Percentiles rank a stretch among this genome's conserved stretches.
phyloP scores from a whole-genome alignment of 257 asterid genomes.

The Solanum okadae region DNA sequence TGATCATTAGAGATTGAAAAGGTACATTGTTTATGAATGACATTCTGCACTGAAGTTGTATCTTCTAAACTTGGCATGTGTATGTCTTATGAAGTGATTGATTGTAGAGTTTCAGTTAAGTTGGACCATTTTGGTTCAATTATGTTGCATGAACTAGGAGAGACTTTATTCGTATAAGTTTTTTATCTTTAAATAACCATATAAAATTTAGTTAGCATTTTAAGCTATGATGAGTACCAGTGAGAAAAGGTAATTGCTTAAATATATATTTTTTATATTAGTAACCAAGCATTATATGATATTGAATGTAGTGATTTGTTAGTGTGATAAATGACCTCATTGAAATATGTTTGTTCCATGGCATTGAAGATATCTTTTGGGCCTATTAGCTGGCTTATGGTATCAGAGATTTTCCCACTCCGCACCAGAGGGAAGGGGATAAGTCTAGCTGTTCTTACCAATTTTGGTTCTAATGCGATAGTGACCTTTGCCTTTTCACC shows the following conservation, averaged over 20 bases:
- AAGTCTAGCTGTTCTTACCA: conserved; percentile 93
- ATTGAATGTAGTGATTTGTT: background rate
- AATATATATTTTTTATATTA: background rate
- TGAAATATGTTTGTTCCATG: background rate
- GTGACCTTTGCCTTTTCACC: conserved; percentile 95
- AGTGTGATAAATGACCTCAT: background rate
- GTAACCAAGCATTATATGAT: background rate
- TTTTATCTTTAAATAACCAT: background rate
- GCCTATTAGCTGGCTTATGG: conserved; percentile 99
- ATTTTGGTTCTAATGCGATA: conserved; percentile 89
- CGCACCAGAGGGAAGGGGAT: conserved; percentile 98
- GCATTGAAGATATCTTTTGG: conserved; percentile 81
- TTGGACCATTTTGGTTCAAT: background rate
- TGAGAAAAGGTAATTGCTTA: background rate
- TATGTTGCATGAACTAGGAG: background rate
- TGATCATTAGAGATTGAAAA: background rate
- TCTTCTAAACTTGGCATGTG: background rate
- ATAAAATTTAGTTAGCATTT: background rate
- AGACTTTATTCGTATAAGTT: background rate
- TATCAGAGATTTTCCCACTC: conserved; percentile 89
- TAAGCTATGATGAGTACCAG: background rate
- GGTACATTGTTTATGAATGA: background rate
- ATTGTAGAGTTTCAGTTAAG: background rate
- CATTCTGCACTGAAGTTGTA: background rate
- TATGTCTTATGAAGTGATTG: background rate